A percentile compares a stretch with the other conserved stretches of the same genome.
Conservation (phyloP, 495 filamentous ascomycete species). For the Elaphomyces granulatus region DNA sequence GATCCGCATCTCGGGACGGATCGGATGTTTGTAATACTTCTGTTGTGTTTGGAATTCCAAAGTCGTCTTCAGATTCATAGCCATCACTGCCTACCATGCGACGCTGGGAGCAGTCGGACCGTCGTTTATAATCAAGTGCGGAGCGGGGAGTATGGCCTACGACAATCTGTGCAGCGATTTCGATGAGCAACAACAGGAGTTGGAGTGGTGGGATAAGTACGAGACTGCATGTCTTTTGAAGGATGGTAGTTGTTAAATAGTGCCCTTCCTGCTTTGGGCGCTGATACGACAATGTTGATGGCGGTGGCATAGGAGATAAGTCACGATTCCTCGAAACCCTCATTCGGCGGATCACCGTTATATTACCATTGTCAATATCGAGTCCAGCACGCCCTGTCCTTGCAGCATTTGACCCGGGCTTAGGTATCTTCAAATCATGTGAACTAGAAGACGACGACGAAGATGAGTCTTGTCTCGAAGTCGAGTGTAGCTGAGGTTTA, state of each 20-base stretch:
- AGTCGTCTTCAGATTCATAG: slow-evolving; percentile 25
- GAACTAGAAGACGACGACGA: too few relatives aligned
- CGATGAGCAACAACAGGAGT: slow-evolving; percentile 61
- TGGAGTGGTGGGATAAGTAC: slow-evolving; percentile 62
- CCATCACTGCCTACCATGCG: not conserved
- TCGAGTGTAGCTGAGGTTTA: too few relatives aligned
- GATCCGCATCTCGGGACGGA: slow-evolving; percentile 16
- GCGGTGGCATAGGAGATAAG: slow-evolving; percentile 55
- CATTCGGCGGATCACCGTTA: too few relatives aligned
- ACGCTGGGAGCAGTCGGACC: too few relatives aligned
- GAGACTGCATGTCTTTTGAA: slow-evolving; percentile 61
- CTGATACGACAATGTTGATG: slow-evolving; percentile 50
- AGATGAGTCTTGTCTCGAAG: too few relatives aligned
- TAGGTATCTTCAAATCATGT: too few relatives aligned
- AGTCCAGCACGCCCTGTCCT: too few relatives aligned
- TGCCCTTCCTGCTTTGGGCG: slow-evolving; percentile 31
- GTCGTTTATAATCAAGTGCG: slow-evolving; percentile 1
- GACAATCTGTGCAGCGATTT: slow-evolving; percentile 60
- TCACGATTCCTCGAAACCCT: slow-evolving; percentile 43
- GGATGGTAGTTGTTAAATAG: slow-evolving; percentile 51
- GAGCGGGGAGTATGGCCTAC: slow-evolving; percentile 32
- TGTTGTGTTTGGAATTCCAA: slow-evolving; percentile 27
- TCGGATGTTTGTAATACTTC: slow-evolving; percentile 18
- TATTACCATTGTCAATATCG: too few relatives aligned
- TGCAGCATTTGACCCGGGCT: too few relatives aligned